Evolutionary conservation across 1,284 basidiomycete genomes (phyloP), one percentile per base, ranked within the genome.

Genomic region (Moesziomyces parantarcticus): DNA sequence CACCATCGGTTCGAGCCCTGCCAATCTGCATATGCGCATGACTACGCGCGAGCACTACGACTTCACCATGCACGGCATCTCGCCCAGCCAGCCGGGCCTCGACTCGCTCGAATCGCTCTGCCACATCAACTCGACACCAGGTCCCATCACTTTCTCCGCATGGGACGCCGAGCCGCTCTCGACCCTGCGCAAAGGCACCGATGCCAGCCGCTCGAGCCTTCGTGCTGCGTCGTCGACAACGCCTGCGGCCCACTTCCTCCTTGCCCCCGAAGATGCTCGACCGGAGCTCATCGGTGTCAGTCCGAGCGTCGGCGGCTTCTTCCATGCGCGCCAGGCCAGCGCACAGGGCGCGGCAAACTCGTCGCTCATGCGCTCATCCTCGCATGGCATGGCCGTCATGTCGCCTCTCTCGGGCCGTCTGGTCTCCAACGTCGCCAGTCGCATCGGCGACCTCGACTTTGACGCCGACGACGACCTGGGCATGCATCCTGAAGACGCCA

Each of bases 41-140:
- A 71, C 75, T n/a, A 78, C 73, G 18, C 63, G 68, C 40, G 78
- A 77, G 58, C 73, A 75, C 41, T 79, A 78, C 69, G 79, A 80
- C 50, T 77, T 74, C 29, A 60, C 72, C 45, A 71, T 80, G 58
- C 67, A 79, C 47, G 79, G 72, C 58, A 74, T 78, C 58, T 62
- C 72, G 40, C 77, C 70, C n/a, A 63, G 70, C 43, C 65, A 68
- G 32, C 54, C 65, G 8, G 60, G 60, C 8, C 58, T 61, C 34
- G 65, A 74, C 40, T 51, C 64, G 49, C 61, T 74, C 50, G 70
- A 74, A 7, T 42, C 65, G 25, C 51, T 74, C 22, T 74, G 58
- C 61, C 63, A 73, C 69, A 73, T 73, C 26, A 43, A 63, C 45
- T 58, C 63, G 2, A 73, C 69, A 4, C 69, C 69, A 3, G 69